These are phyloP conservation scores for Arthonia radiata DNA, from an alignment of 495 filamentous ascomycete species.

Conservation along the genomic window DNA sequence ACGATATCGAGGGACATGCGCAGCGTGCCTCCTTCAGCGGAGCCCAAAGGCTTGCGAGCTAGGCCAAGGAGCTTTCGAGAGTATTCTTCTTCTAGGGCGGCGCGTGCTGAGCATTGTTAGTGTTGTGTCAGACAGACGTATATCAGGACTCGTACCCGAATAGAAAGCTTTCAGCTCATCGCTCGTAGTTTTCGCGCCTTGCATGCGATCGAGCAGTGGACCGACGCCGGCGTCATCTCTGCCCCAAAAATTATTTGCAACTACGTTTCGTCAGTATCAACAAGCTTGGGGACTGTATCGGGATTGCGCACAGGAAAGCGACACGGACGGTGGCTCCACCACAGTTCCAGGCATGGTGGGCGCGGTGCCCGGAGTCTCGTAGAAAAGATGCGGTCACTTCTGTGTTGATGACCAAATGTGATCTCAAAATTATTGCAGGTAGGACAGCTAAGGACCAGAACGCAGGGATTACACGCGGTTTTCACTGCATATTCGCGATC, in stretches of 20 bases:
- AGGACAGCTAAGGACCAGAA: no score
- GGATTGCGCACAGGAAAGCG: conserved; percentile 31
- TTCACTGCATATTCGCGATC: no score
- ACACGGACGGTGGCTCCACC: conserved; percentile 35
- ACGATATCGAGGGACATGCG: conserved; percentile 63
- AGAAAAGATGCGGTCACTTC: no score
- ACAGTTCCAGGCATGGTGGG: conserved; percentile 34
- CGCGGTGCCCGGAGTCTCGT: no score
- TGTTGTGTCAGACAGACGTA: background rate
- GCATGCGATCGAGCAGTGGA: conserved; percentile 89
- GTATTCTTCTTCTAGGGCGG: conserved; percentile 93
- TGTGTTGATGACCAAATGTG: no score
- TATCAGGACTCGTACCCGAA: conserved; percentile 27
- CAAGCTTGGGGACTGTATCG: background rate
- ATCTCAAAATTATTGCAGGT: no score
- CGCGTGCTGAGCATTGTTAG: conserved; percentile 35
- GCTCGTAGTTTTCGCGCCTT: conserved; percentile 79
- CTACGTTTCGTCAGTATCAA: conserved; percentile 19
- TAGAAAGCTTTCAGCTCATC: conserved; percentile 92
- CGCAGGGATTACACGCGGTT: no score
- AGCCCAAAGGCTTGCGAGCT: conserved; percentile 70
- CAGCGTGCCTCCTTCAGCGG: conserved; percentile 66
- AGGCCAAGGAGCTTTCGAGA: conserved; percentile 73
- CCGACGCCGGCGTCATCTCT: conserved; percentile 92
- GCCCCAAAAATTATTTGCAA: conserved; percentile 99